phyloP scores from a whole-genome alignment of 2,329 filamentous ascomycete species.

The Coniochaeta sp. region DNA sequence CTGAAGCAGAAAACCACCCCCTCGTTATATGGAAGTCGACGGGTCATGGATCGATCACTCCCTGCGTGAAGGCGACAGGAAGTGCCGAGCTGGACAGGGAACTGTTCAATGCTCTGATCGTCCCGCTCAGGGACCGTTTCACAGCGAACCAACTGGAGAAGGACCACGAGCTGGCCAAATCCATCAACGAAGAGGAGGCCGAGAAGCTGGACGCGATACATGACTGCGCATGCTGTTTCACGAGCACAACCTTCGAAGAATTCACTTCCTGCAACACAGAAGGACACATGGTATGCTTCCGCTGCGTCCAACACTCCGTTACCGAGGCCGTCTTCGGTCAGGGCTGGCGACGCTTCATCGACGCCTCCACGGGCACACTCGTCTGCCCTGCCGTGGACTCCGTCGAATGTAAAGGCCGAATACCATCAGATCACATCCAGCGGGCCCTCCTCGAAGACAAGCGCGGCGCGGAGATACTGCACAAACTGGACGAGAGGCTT shows the following conservation, averaged over 20 bases:
- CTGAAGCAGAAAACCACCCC: conserved; percentile 52
- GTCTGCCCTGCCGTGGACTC: conserved; percentile 73
- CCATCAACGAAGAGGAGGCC: conserved; percentile 51
- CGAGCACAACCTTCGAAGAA: conserved; percentile 62
- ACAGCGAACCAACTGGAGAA: conserved; percentile 35
- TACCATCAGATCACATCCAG: conserved; percentile 61
- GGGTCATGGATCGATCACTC: conserved; percentile 47
- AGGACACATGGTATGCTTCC: conserved; percentile 70
- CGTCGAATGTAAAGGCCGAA: conserved; percentile 64
- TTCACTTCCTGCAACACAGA: conserved; percentile 62
- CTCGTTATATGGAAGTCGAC: conserved; percentile 54
- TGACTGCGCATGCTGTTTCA: conserved; percentile 77
- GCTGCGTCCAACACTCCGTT: conserved; percentile 73
- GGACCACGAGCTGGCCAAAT: conserved; percentile 44
- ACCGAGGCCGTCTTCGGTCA: conserved; percentile 90
- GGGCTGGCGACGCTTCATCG: conserved; percentile 77
- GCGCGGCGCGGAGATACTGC: conserved; percentile 63
- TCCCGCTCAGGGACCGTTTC: conserved; percentile 40
- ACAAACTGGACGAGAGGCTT: conserved; percentile 70
- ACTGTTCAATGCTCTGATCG: conserved; percentile 49
- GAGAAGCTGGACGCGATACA: conserved; percentile 47
- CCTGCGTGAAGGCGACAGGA: conserved; percentile 58
- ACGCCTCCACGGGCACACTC: conserved; percentile 64
- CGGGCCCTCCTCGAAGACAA: conserved; percentile 64
- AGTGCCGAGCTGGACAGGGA: conserved; percentile 57